Conservation (phyloP, 306 rosid genomes). For the Arachis stenosperma region DNA sequence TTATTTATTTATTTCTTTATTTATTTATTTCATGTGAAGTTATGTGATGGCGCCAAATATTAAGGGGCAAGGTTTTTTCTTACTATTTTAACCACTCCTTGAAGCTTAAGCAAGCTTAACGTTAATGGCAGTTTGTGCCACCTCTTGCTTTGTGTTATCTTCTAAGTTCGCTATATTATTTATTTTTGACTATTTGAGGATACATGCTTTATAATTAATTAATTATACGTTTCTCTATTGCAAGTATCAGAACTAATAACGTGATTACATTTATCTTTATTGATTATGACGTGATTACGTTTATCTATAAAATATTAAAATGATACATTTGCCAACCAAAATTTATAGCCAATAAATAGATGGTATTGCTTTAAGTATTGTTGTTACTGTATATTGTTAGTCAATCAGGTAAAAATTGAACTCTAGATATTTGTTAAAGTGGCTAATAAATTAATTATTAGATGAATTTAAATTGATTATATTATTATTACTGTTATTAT, state of each 20-base stretch:
- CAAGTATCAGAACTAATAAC: neutral
- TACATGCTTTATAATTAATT: neutral
- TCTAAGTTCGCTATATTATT: neutral
- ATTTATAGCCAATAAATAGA: no score
- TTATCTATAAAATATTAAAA: no score
- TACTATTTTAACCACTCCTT: no score
- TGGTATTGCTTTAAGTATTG: no score
- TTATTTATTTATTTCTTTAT: neutral
- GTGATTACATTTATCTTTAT: neutral
- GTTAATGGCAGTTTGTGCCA: conserved; percentile 9
- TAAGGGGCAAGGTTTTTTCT: neutral
- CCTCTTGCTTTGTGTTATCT: neutral
- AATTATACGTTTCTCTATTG: neutral
- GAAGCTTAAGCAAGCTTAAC: neutral
- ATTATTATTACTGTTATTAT: no score
- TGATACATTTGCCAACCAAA: no score
- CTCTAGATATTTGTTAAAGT: no score
- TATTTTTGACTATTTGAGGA: neutral
- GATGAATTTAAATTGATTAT: no score
- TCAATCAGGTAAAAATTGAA: no score
- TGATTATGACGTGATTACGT: no score
- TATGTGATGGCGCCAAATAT: neutral
- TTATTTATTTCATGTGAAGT: neutral
- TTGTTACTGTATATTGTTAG: no score
- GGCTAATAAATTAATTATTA: no score